Conservation (phyloP, 2,329 filamentous ascomycete genomes). For the Camptophora hylomeconis region DNA sequence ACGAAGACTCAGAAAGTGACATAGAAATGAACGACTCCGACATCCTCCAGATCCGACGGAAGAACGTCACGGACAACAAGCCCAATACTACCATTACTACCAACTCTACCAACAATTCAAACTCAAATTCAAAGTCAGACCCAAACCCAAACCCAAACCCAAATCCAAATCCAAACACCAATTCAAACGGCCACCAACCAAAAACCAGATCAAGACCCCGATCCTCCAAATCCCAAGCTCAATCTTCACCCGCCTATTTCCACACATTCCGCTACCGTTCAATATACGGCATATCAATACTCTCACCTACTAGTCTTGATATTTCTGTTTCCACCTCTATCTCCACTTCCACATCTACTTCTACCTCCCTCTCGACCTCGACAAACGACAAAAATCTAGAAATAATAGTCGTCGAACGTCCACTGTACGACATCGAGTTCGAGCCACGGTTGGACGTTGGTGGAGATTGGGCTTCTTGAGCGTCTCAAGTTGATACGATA, state of each 20-base stretch:
- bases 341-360: too few relatives aligned
- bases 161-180: constrained; percentile 20
- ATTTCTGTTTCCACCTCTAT: too few relatives aligned
- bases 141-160: too few relatives aligned
- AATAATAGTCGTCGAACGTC: constrained; percentile 78
- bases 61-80: constrained; percentile 5
- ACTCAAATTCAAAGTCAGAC: too few relatives aligned
- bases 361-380: too few relatives aligned
- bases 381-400: constrained; percentile 36
- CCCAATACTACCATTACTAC: constrained; percentile 16
- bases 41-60: constrained; percentile 23
- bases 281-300: too few relatives aligned
- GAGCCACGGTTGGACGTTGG: constrained; percentile 56
- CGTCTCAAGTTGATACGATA: too few relatives aligned
- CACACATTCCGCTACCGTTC: constrained; percentile 86
- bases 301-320: too few relatives aligned
- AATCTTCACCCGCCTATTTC: constrained; percentile 41
- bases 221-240: constrained; percentile 19
- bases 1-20: constrained; percentile 31
- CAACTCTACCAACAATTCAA: too few relatives aligned
- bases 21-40: constrained; percentile 36
- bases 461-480: constrained; percentile 35
- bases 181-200: constrained; percentile 16
- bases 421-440: constrained; percentile 68
- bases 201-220: constrained; percentile 20